A percentile compares a stretch with the other conserved stretches of the same genome.
phyloP scores from a whole-genome alignment of 2,329 filamentous ascomycete genomes.

The Sordariomycetes sp. region DNA sequence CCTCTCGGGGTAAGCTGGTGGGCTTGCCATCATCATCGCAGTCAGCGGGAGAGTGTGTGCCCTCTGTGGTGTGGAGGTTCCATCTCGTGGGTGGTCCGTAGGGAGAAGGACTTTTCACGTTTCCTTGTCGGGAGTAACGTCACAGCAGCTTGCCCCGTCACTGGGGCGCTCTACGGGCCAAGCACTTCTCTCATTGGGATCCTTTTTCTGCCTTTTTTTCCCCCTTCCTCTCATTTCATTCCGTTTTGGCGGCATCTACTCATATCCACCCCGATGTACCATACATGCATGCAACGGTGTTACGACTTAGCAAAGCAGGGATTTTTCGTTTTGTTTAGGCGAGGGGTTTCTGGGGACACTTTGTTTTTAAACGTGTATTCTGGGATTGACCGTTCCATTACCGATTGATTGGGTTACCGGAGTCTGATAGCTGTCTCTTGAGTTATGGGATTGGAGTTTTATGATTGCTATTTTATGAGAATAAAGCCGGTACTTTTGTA shows the following conservation, averaged over 20 bases:
- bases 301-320: not conserved
- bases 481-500: too few relatives aligned
- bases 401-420: not conserved
- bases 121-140: not conserved
- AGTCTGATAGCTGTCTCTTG: not conserved
- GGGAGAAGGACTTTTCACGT: not conserved
- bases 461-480: not conserved
- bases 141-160: not conserved
- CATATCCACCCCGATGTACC: not conserved
- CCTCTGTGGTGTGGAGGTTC: too few relatives aligned
- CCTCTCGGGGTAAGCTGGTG: not conserved
- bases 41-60: too few relatives aligned
- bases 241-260: not conserved
- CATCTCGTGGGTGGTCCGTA: not conserved
- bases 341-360: not conserved
- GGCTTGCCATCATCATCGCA: not conserved
- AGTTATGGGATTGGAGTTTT: not conserved
- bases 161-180: not conserved
- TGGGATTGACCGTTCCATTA: too few relatives aligned
- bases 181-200: not conserved
- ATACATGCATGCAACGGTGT: not conserved
- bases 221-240: not conserved
- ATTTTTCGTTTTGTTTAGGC: not conserved
- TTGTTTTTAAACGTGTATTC: too few relatives aligned
- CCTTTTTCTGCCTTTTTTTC: not conserved